Evolutionary conservation across 352 stramenopile species (phyloP), one percentile per base, ranked within the genome.

Genomic region (Hyphochytrium catenoides): DNA sequence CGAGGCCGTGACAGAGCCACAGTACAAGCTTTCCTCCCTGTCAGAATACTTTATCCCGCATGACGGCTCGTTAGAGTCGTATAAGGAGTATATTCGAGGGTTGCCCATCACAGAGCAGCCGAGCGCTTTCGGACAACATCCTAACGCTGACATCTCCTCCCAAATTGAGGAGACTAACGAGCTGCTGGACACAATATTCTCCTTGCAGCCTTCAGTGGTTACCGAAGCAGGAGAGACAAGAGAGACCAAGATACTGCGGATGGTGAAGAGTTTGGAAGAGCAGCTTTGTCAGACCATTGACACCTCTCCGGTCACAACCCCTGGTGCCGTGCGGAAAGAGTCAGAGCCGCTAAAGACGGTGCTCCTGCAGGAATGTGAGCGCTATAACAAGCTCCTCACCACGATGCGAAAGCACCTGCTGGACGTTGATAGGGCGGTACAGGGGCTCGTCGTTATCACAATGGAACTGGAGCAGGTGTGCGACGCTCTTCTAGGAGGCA

Each of bases 91-190:
- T 23, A 64, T 75, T 31, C 27, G 31, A n/a, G 40, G 15, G 6
- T 44, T 77, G 3, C 62, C 62, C 2, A 36, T 58, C 19, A 49
- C 31, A 3, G 64, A 76, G 26, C 44, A 58, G 40, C 65, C 64
- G 5, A 51, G 46, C 15, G 56, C 52, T n/a, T 77, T 77, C 43
- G 65, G 65, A n/a, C 65, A 81, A 44, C 64, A 77, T 36, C 40
- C 55, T 15, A 77, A 77, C 34, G 62, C 62, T 5, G 66, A 77
- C 42, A 77, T 77, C 41, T 34, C 46, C 4, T 57, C 39, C 19
- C 47, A 54, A 9, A 73, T 75, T 33, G 59, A 75, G 31, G 57
- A 76, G 32, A 53, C 56, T 5, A 54, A 34, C 1, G 38, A 47
- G 28, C 29, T 77, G 17, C 44, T 76, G 3, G 41, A 25, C 4